A percentile compares a stretch with the other conserved stretches of the same genome.
These are phyloP conservation scores for Leccinum olivaceopallidum DNA, from an alignment of 768 basidiomycete genomes.

Conservation along the genomic window DNA sequence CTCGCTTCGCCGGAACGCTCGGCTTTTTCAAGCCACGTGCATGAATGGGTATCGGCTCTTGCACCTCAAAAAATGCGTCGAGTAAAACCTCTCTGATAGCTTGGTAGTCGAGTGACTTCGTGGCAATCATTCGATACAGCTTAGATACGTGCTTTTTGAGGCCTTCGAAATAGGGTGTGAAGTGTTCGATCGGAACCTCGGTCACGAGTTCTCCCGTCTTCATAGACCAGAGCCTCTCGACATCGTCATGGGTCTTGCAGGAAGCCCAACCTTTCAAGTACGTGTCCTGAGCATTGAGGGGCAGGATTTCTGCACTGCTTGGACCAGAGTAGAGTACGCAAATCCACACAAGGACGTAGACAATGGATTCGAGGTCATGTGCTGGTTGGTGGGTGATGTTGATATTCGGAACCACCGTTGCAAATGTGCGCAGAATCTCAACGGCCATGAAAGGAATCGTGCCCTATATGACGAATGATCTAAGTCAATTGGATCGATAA, in stretches of 20 bases:
- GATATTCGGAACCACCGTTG: not conserved
- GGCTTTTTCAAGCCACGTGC: too few species aligned
- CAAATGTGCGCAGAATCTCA: not conserved
- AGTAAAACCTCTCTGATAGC: not conserved
- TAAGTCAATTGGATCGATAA: not conserved
- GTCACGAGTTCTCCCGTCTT: not conserved
- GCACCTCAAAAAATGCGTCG: not conserved
- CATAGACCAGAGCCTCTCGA: not conserved
- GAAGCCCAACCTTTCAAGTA: not conserved
- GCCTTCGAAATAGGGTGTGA: not conserved
- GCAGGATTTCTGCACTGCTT: not conserved
- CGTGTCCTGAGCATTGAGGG: not conserved
- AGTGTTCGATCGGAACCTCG: not conserved
- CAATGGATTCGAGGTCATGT: slow-evolving; percentile 6
- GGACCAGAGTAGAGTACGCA: slow-evolving; percentile 1
- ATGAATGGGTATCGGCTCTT: not conserved
- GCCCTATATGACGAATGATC: not conserved
- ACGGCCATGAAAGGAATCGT: slow-evolving; percentile 4
- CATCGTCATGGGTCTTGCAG: not conserved
- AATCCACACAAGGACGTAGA: slow-evolving; percentile 7
- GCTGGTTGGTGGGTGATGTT: not conserved
- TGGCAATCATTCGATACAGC: not conserved
- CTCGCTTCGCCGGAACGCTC: too few species aligned
- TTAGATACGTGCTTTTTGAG: not conserved
- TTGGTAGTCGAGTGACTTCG: not conserved